Evolutionary conservation across 2,329 filamentous ascomycete genomes (phyloP).

Genomic region (Dendrostoma leiphaemia): DNA sequence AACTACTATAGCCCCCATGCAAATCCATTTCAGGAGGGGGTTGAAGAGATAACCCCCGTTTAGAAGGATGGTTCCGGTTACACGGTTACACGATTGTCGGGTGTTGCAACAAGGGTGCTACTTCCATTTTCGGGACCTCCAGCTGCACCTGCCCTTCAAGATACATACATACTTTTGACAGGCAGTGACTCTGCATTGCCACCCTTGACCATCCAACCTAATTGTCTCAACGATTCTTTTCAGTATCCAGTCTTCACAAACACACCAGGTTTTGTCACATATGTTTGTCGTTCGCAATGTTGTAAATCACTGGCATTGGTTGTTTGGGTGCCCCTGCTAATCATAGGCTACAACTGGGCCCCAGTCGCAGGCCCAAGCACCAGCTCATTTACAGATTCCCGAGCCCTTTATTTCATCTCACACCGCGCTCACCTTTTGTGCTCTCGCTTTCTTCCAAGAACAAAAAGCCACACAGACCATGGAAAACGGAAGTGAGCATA

Average conservation of each 20-base stretch:
- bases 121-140: conserved; percentile 11
- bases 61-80: neutral
- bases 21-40: neutral
- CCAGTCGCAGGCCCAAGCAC: neutral
- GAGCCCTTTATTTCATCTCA: neutral
- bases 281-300: neutral
- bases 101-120: conserved; percentile 7
- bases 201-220: neutral
- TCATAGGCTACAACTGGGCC: neutral
- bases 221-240: neutral
- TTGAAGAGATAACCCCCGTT: neutral
- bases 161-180: neutral
- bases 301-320: neutral
- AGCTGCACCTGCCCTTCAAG: neutral
- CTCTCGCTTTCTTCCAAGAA: neutral
- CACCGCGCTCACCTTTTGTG: neutral
- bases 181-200: neutral
- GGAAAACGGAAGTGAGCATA: neutral
- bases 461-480: neutral
- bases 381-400: neutral
- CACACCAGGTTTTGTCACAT: neutral
- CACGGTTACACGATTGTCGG: neutral
- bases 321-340: neutral
- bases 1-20: too few species aligned
- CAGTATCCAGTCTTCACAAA: neutral